These are phyloP conservation scores for Candida corydali DNA, from an alignment of 805 yeast species.

Conservation along the genomic window DNA sequence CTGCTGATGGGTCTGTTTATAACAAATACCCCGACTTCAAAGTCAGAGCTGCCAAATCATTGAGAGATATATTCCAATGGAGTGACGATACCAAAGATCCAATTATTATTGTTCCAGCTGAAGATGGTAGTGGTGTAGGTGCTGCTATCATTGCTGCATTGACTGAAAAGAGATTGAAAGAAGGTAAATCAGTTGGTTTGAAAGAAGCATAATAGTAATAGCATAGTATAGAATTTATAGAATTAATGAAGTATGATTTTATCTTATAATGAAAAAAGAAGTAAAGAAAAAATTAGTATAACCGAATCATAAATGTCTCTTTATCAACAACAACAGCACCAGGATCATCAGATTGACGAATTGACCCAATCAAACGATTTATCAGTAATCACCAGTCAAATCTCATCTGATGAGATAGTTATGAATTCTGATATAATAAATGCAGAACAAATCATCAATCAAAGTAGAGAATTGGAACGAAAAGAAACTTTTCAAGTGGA, in stretches of 20 bases:
- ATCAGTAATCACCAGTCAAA: not conserved
- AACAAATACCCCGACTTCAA: constrained; percentile 91
- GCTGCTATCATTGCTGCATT: constrained; percentile 98
- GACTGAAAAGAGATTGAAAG: constrained; percentile 71
- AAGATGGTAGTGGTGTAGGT: constrained; percentile 98
- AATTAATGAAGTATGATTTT: not conserved
- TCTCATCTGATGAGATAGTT: constrained; percentile 24
- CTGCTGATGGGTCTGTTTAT: constrained; percentile 96
- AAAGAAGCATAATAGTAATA: constrained; percentile 5
- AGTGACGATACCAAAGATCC: constrained; percentile 57
- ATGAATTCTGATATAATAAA: constrained; percentile 22
- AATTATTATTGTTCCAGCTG: constrained; percentile 82
- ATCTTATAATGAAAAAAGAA: constrained; percentile 1
- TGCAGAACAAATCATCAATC: constrained; percentile 21
- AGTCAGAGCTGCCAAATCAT: constrained; percentile 82
- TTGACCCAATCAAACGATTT: not conserved
- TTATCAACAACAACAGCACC: not conserved
- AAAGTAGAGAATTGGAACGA: constrained; percentile 13
- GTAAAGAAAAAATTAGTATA: no score
- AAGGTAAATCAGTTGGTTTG: constrained; percentile 65
- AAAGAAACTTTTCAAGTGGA: constrained; percentile 12
- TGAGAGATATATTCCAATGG: constrained; percentile 90
- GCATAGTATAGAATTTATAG: no score
- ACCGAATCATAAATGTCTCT: no score
- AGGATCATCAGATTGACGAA: not conserved